These are phyloP conservation scores for Ilyonectria sp. DNA, from an alignment of 2,329 filamentous ascomycete species.

Conservation along the genomic window DNA sequence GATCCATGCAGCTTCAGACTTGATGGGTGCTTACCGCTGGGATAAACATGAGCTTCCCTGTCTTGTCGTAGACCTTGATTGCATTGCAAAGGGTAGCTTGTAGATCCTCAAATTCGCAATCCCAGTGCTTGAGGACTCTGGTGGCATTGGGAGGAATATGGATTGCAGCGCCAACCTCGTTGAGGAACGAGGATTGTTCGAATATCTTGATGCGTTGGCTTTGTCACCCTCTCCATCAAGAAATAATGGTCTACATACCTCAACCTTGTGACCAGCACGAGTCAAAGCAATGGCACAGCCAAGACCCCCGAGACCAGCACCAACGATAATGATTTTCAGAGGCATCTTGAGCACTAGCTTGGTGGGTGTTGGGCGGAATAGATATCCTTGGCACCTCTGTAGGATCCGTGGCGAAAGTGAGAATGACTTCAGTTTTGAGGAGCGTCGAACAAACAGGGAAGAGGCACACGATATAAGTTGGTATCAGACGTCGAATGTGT, in stretches of 20 bases:
- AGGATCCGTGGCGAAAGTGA: too few relatives aligned
- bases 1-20: too few relatives aligned
- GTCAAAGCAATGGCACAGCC: conserved; percentile 7
- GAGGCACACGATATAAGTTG: too few relatives aligned
- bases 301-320: conserved; percentile 4
- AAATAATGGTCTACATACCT: not conserved
- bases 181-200: conserved; percentile 15
- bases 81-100: not conserved
- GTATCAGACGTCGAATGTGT: too few relatives aligned
- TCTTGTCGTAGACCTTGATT: conserved; percentile 12
- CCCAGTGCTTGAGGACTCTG: conserved; percentile 7
- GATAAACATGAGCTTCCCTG: not conserved
- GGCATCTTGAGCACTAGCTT: not conserved
- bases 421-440: too few relatives aligned
- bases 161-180: conserved; percentile 11
- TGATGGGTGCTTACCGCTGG: not conserved
- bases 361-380: too few relatives aligned
- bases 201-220: not conserved
- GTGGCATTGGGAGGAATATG: conserved; percentile 16
- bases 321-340: conserved; percentile 18
- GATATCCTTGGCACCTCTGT: too few relatives aligned
- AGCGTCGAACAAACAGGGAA: too few relatives aligned
- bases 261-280: not conserved
- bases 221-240: not conserved
- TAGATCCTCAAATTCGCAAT: not conserved